A percentile compares a stretch with the other conserved stretches of the same genome.
Conservation (phyloP, 306 rosid genomes). For the Biancaea sappan region DNA sequence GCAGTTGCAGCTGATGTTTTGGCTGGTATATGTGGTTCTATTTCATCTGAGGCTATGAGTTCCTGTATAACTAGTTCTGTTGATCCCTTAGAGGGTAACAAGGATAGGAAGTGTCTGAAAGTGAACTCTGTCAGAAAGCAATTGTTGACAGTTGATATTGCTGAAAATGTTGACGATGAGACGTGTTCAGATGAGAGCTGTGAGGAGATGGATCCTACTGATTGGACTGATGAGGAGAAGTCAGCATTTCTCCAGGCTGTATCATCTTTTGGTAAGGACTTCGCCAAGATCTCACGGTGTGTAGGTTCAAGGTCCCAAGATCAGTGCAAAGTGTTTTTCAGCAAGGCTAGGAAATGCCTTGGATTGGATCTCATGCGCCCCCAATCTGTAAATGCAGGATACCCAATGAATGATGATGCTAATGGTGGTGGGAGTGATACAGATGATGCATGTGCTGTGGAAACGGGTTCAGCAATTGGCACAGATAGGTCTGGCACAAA, state of each 20-base stretch:
- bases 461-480: slow-evolving; percentile 55
- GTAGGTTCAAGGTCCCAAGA: slow-evolving; percentile 76
- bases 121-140: slow-evolving; percentile 44
- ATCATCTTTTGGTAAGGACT: slow-evolving; percentile 81
- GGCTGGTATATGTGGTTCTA: slow-evolving; percentile 86
- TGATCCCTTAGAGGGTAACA: slow-evolving; percentile 61
- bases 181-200: slow-evolving; percentile 95
- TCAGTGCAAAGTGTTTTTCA: slow-evolving; percentile 91
- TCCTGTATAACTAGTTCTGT: slow-evolving; percentile 78
- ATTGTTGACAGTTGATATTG: slow-evolving; percentile 45
- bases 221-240: slow-evolving; percentile 93
- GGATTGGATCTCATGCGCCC: slow-evolving; percentile 70
- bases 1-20: slow-evolving; percentile 89
- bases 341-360: slow-evolving; percentile 91
- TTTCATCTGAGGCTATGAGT: slow-evolving; percentile 86
- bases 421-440: slow-evolving; percentile 80
- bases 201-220: slow-evolving; percentile 78
- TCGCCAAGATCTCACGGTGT: slow-evolving; percentile 62
- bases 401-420: slow-evolving; percentile 56
- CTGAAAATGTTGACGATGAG: slow-evolving; percentile 63
- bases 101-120: slow-evolving; percentile 57
- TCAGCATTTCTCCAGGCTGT: slow-evolving; percentile 80
- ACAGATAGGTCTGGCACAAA: slow-evolving; percentile 58
- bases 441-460: slow-evolving; percentile 70
- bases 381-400: slow-evolving; percentile 49